Conservation (phyloP, 2,329 filamentous ascomycete species). For the Hymenoscyphus linearis region DNA sequence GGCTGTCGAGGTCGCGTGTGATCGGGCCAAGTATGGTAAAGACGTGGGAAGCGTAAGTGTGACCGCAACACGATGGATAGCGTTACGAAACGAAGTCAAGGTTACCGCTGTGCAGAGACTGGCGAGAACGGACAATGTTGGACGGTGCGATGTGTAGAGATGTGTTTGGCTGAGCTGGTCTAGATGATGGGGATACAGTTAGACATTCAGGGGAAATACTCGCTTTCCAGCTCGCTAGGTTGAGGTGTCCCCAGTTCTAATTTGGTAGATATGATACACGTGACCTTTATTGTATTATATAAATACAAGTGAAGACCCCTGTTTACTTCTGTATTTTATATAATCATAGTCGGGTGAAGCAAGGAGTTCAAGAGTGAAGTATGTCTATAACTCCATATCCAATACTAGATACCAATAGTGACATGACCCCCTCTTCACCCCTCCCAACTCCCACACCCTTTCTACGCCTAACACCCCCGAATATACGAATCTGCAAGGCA, state of each 20-base stretch:
- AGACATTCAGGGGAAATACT: not conserved
- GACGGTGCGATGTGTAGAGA: slow-evolving; percentile 1
- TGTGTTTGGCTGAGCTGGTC: not conserved
- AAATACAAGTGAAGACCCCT: not conserved
- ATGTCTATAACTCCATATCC: not conserved
- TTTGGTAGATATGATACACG: not conserved
- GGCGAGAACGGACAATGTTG: not conserved
- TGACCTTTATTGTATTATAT: not conserved
- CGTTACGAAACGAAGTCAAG: not conserved
- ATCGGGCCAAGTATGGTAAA: not conserved
- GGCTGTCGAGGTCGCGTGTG: slow-evolving; percentile 1
- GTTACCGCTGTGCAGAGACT: not conserved
- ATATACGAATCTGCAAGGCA: no score
- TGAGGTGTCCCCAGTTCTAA: not conserved
- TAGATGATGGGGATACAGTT: not conserved
- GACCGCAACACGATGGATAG: not conserved
- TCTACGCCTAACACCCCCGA: no score
- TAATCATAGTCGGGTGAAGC: not conserved
- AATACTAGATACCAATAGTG: not conserved
- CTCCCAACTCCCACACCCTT: no score
- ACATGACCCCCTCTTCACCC: no score
- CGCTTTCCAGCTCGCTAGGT: not conserved
- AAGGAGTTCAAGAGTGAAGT: not conserved
- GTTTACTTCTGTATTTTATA: not conserved
- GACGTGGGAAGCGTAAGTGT: not conserved